Evolutionary conservation across 148 eudicot species (phyloP), one percentile per base, ranked within the genome.

Genomic region (Chenopodium suecicum): DNA sequence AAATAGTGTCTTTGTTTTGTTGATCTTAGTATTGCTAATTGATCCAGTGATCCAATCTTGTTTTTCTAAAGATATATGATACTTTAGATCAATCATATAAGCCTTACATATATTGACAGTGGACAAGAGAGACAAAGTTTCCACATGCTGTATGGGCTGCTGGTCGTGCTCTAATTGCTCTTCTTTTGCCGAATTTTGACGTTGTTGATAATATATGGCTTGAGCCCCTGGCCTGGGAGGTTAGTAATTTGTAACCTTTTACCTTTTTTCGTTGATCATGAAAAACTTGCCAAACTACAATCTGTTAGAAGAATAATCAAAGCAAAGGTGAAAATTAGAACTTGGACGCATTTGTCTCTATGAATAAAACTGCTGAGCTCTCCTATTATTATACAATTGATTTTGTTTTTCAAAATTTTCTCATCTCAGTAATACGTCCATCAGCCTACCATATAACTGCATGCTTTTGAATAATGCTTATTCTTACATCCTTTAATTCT

Each of bases 91-190:
- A 52, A 25, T 34, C 63, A 17, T n/a, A 50, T 66, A 17, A 46
- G 41, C 65, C 34, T 37, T 44, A 47, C 76, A 54, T 37, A 34
- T 32, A 78, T 82, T 84, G 82, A 74, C 81, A 95, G 98, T 93
- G 96, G 98, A 92, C 91, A 12, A 91, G 87, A 85, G 97, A 93
- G 88, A 89, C 91, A 76, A 93, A 93, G 85, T 86, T 86, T 82
- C 95, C 96, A 23, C 97, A 95, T 91, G 98, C 98, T 82, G 96
- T 93, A 23, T 95, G 98, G 98, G 97, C 97, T 83, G 92, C 97
- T 84, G 98, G 98, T 77, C 97, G 98, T 86, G 94, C 91, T 82
- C 92, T 95, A 65, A 87, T 91, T 71, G 88, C 96, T 87, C 86
- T 86, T 88, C 93, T 95, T 79, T 85, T 95, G 48, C 98, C 98